A percentile compares a stretch with the other conserved stretches of the same genome.
phyloP scores from a whole-genome alignment of 768 basidiomycete species.

The Auricularia cornea region DNA sequence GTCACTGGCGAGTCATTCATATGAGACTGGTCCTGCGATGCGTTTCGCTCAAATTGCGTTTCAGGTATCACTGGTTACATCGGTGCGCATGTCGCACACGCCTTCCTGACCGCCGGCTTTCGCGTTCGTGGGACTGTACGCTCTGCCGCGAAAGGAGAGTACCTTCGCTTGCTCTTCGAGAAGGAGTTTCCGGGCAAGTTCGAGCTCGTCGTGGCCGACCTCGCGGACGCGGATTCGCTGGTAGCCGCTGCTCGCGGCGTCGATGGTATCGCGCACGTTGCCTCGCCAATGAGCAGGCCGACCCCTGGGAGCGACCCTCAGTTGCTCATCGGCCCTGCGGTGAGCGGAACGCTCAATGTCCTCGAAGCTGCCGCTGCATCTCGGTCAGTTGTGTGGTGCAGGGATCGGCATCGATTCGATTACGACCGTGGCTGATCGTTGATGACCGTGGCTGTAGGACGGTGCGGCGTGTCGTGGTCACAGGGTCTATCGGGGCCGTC shows the following conservation, averaged over 20 bases:
- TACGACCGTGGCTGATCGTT: no score
- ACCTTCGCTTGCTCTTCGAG: slow-evolving; percentile 46
- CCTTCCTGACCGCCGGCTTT: slow-evolving; percentile 54
- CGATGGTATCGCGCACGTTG: slow-evolving; percentile 61
- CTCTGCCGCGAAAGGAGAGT: slow-evolving; percentile 45
- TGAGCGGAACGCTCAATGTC: background rate
- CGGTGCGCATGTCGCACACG: slow-evolving; percentile 48
- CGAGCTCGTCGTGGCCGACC: slow-evolving; percentile 63
- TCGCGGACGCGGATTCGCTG: slow-evolving; percentile 56
- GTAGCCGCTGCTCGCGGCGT: slow-evolving; percentile 73
- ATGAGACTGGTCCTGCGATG: no score
- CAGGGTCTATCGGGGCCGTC: no score
- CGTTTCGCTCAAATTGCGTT: no score
- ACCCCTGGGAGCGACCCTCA: slow-evolving; percentile 1
- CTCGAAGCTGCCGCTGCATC: no score
- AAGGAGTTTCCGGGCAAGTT: slow-evolving; percentile 44
- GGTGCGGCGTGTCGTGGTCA: slow-evolving; percentile 63
- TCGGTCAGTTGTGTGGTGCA: no score
- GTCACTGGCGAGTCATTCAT: slow-evolving; percentile 29
- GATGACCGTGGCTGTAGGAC: slow-evolving; percentile 23
- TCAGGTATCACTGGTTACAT: slow-evolving; percentile 48
- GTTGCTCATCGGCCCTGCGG: slow-evolving; percentile 23
- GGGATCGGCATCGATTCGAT: no score
- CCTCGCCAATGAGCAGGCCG: slow-evolving; percentile 38
- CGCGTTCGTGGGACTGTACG: slow-evolving; percentile 60